Percentiles rank a stretch among this genome's conserved stretches.
Conservation (phyloP, 164 flowering plant species). For the Protea cynaroides region DNA sequence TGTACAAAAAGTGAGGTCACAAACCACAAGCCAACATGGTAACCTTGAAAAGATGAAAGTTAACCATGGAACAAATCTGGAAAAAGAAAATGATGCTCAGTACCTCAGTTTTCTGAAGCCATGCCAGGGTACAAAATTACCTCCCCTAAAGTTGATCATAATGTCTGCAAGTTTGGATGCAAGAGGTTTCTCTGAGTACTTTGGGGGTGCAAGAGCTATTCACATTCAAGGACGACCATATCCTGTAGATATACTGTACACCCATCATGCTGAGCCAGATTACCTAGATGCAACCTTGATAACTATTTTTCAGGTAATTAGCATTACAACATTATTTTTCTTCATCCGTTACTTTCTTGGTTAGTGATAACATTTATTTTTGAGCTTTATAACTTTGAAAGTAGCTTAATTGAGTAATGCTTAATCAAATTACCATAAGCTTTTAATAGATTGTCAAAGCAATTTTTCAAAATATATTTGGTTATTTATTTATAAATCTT, state of each 20-base stretch:
- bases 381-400: not conserved
- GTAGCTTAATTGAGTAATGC: not conserved
- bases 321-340: not conserved
- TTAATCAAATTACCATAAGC: not conserved
- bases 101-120: slow-evolving; percentile 24
- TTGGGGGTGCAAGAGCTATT: slow-evolving; percentile 87
- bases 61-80: slow-evolving; percentile 19
- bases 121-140: slow-evolving; percentile 33
- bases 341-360: no score
- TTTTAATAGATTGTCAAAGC: no score
- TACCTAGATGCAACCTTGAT: slow-evolving; percentile 72
- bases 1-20: slow-evolving; percentile 61
- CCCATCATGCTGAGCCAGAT: slow-evolving; percentile 57
- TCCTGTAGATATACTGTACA: slow-evolving; percentile 81
- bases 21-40: slow-evolving; percentile 12
- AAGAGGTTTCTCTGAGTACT: slow-evolving; percentile 73
- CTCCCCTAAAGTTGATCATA: slow-evolving; percentile 72
- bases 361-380: not conserved
- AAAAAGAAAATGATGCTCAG: slow-evolving; percentile 25
- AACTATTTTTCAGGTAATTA: slow-evolving; percentile 83
- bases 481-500: no score
- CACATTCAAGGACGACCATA: slow-evolving; percentile 81
- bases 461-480: no score
- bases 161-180: slow-evolving; percentile 99
- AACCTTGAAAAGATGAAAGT: slow-evolving; percentile 17